Evolutionary conservation across 495 filamentous ascomycete species (phyloP).

Genomic region (Penicillium egyptiacum): DNA sequence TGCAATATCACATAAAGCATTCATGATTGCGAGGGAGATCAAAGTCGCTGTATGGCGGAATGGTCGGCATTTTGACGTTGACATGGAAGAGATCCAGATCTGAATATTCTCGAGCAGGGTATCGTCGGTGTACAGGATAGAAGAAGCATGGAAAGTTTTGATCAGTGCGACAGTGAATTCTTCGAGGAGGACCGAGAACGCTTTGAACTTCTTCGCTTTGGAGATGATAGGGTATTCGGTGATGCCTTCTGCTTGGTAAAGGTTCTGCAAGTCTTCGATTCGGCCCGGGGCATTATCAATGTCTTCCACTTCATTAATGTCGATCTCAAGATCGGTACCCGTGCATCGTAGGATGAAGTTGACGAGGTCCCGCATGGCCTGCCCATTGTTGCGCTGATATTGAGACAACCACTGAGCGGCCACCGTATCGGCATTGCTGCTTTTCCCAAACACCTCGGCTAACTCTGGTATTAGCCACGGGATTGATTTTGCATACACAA

Average conservation of each 20-base stretch:
- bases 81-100: slow-evolving; percentile 83
- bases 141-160: slow-evolving; percentile 69
- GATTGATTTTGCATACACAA: not conserved
- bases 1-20: slow-evolving; percentile 63
- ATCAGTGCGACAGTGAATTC: slow-evolving; percentile 77
- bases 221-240: slow-evolving; percentile 93
- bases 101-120: slow-evolving; percentile 80
- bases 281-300: slow-evolving; percentile 72
- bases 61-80: slow-evolving; percentile 75
- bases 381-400: slow-evolving; percentile 66
- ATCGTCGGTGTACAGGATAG: slow-evolving; percentile 70
- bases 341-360: slow-evolving; percentile 85
- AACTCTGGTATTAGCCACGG: slow-evolving; percentile 20
- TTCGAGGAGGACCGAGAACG: slow-evolving; percentile 73
- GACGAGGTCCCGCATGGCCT: slow-evolving; percentile 76
- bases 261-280: slow-evolving; percentile 75
- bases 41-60: slow-evolving; percentile 93
- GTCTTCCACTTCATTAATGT: slow-evolving; percentile 77
- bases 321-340: slow-evolving; percentile 73
- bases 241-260: slow-evolving; percentile 74
- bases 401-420: slow-evolving; percentile 74
- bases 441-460: slow-evolving; percentile 82
- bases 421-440: slow-evolving; percentile 67
- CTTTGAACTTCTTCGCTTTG: slow-evolving; percentile 64
- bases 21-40: slow-evolving; percentile 71